Percentiles rank a stretch among this genome's conserved stretches.
phyloP scores from a whole-genome alignment of 202 grass and related monocot species.

The Alloteropsis angusta region DNA sequence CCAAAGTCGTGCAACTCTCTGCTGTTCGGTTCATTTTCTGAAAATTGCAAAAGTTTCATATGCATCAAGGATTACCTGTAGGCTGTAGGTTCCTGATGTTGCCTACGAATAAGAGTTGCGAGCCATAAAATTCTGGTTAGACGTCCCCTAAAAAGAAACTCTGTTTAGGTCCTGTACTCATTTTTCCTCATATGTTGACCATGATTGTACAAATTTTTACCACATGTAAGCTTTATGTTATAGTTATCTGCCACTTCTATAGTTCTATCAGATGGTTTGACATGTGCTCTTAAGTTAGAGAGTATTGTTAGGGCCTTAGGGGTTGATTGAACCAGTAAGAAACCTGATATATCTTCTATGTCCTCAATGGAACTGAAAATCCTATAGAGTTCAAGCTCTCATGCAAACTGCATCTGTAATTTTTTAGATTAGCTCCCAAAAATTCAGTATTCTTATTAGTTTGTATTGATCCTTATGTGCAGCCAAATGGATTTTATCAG shows the following conservation, averaged over 20 bases:
- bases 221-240: neutral
- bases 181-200: neutral
- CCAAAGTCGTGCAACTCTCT: neutral
- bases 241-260: neutral
- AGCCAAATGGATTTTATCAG: slow-evolving; percentile 91
- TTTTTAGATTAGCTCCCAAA: neutral
- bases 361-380: neutral
- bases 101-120: neutral
- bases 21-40: neutral
- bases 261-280: neutral
- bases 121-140: neutral
- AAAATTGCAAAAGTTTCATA: neutral
- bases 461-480: slow-evolving; percentile 17
- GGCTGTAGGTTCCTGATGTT: neutral
- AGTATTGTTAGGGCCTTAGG: neutral
- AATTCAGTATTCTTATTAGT: slow-evolving; percentile 5
- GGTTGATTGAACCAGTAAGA: neutral
- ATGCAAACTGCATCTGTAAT: neutral
- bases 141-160: neutral
- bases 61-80: neutral
- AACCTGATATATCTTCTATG: neutral
- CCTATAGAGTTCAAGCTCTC: neutral
- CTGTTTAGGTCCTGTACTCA: neutral
- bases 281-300: neutral
- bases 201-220: neutral